Base-by-base conservation (phyloP, 768 basidiomycete genomes). In the Tremella mesenterica region DNA sequence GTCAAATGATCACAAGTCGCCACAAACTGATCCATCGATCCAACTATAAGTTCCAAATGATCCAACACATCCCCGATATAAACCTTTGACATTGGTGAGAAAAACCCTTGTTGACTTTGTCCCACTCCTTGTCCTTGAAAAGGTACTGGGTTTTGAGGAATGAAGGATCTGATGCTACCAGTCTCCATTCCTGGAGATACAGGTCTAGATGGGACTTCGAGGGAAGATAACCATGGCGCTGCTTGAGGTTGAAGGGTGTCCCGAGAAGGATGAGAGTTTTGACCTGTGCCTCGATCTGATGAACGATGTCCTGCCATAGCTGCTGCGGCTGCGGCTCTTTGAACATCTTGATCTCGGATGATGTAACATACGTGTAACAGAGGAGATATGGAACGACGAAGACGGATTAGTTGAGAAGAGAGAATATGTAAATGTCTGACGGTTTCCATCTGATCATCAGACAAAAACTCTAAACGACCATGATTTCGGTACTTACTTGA, bases 11-110 rank as follows among this genome's bases (percentile, higher is more conserved):
- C 72, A 27, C 64, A 68, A 4, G 64, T 69, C 27, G 64, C 63
- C 6, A 66, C 61, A 52, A 61, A 71, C 44, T 71, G 70, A 43
- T 73, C 70, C 49, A 73, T 46, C 21, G 52, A 53, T n/a, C 58
- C 55, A 1, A 70, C 56, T 14, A 69, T 59, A 33, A 64, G 61
- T 44, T 73, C 72, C 13, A 73, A 56, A 49, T 73, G 71, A 61
- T 73, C 71, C n/a, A 73, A 55, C 9, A 71, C 69, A 56, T 73
- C 71, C n/a, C 58, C 59, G 14, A 73, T 58, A 47, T 73, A 73
- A 4, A 72, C 66, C 51, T 70, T 69, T 1, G 70, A 64, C 52
- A 69, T 61, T 14, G 59, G 60, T 3, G 51, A 50, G 50, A 72
- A 66, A 48, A 64, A 70, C 4, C 38, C 38, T 9, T 63, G 65